These are phyloP conservation scores for Solanum chmielewskii DNA, from an alignment of 257 asterid species.

Conservation along the genomic window DNA sequence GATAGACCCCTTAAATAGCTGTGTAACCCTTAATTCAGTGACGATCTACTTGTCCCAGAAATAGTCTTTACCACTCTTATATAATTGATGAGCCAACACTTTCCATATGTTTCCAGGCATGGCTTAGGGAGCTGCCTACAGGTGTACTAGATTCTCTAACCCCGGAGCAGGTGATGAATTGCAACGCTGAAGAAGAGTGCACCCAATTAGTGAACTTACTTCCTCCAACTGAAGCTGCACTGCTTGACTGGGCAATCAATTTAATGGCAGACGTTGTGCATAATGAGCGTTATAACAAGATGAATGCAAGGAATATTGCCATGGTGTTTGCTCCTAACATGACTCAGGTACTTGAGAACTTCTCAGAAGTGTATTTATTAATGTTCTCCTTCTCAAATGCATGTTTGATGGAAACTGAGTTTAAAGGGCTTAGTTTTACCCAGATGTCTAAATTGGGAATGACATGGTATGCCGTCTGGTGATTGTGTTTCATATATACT, in stretches of 20 bases:
- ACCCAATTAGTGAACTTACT: slow-evolving; percentile 38
- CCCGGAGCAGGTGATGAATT: slow-evolving; percentile 72
- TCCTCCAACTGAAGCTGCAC: slow-evolving; percentile 53
- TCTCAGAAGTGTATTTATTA: background rate
- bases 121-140: slow-evolving; percentile 81
- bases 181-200: slow-evolving; percentile 83
- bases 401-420: background rate
- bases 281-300: slow-evolving; percentile 52
- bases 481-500: background rate
- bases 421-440: background rate
- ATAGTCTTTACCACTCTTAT: background rate
- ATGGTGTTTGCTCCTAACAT: slow-evolving; percentile 94
- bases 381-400: background rate
- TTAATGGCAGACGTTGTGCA: slow-evolving; percentile 72
- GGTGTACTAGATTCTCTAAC: slow-evolving; percentile 70
- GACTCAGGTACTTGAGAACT: slow-evolving; percentile 48
- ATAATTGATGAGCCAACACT: background rate
- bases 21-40: background rate
- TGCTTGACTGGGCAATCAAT: slow-evolving; percentile 78
- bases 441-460: background rate
- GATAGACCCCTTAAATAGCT: background rate
- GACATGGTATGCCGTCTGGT: background rate
- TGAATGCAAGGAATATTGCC: slow-evolving; percentile 81
- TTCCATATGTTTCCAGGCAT: slow-evolving; percentile 40
- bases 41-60: background rate